Conservation (phyloP, 148 eudicot genomes). For the Gaultheria prostrata region DNA sequence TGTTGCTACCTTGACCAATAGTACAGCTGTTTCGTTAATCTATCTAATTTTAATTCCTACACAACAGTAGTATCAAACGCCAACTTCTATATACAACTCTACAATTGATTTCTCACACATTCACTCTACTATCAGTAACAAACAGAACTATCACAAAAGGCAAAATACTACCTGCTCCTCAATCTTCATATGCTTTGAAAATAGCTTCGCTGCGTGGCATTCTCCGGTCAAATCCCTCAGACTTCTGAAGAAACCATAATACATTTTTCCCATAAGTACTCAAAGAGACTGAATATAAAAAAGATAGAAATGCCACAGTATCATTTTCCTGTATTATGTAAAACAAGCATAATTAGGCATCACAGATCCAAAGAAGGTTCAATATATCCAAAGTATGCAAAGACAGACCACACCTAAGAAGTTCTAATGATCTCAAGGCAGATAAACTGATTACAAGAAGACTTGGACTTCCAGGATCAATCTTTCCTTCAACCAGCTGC, state of each 20-base stretch:
- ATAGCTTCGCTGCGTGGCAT: slow-evolving; percentile 84
- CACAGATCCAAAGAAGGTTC: background rate
- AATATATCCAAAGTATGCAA: background rate
- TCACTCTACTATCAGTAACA: background rate
- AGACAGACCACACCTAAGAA: slow-evolving; percentile 56
- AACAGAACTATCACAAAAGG: slow-evolving; percentile 10
- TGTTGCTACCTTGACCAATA: background rate
- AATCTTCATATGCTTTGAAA: slow-evolving; percentile 93
- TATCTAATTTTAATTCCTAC: background rate
- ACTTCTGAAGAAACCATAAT: slow-evolving; percentile 44
- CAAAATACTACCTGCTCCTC: slow-evolving; percentile 76
- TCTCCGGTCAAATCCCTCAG: slow-evolving; percentile 70
- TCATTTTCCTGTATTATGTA: background rate
- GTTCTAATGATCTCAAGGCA: slow-evolving; percentile 80
- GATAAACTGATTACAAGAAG: slow-evolving; percentile 71
- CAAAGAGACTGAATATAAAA: background rate
- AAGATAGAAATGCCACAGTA: background rate
- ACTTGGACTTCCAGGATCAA: slow-evolving; percentile 85
- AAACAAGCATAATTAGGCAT: background rate
- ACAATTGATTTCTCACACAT: background rate
- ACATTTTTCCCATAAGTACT: slow-evolving; percentile 8
- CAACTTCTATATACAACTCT: background rate
- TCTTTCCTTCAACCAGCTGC: slow-evolving; percentile 54
- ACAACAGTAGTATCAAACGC: slow-evolving; percentile 1
- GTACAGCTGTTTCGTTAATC: background rate